These are phyloP conservation scores for Striga asiatica DNA, from an alignment of 257 asterid species.

Conservation along the genomic window DNA sequence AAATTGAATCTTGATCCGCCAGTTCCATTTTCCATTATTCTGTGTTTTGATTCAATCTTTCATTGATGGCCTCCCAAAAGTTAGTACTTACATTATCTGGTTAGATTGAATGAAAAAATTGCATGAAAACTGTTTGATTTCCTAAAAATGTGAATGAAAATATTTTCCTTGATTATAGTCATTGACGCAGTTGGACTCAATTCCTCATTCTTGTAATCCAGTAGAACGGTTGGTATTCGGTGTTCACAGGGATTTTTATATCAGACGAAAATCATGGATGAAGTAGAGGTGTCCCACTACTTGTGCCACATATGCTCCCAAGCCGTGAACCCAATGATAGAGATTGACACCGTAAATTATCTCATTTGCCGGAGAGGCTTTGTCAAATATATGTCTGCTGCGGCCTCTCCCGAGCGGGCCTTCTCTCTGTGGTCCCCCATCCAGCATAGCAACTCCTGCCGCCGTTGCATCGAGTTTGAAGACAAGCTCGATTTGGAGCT, in stretches of 20 bases:
- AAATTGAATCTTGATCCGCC: not conserved
- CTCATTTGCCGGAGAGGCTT: slow-evolving; percentile 73
- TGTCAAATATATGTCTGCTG: slow-evolving; percentile 53
- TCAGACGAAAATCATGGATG: slow-evolving; percentile 36
- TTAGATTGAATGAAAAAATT: not conserved
- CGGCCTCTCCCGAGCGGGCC: slow-evolving; percentile 35
- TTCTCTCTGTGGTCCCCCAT: slow-evolving; percentile 88
- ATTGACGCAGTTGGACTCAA: not conserved
- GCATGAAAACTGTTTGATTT: not conserved
- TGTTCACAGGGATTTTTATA: no score
- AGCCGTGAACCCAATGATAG: slow-evolving; percentile 53
- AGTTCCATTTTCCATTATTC: not conserved
- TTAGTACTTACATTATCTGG: not conserved
- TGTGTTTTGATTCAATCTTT: not conserved
- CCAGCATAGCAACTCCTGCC: slow-evolving; percentile 59
- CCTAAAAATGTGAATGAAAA: not conserved
- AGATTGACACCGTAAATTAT: slow-evolving; percentile 50
- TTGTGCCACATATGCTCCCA: slow-evolving; percentile 80
- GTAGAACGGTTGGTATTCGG: not conserved
- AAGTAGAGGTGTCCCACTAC: slow-evolving; percentile 21
- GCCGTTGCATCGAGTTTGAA: slow-evolving; percentile 34
- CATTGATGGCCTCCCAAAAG: not conserved
- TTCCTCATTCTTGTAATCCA: not conserved
- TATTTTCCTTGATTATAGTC: not conserved
- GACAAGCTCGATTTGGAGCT: slow-evolving; percentile 22